Evolutionary conservation across 2,329 filamentous ascomycete genomes (phyloP), one percentile per base, ranked within the genome.

Genomic region (Fusarium siculi): DNA sequence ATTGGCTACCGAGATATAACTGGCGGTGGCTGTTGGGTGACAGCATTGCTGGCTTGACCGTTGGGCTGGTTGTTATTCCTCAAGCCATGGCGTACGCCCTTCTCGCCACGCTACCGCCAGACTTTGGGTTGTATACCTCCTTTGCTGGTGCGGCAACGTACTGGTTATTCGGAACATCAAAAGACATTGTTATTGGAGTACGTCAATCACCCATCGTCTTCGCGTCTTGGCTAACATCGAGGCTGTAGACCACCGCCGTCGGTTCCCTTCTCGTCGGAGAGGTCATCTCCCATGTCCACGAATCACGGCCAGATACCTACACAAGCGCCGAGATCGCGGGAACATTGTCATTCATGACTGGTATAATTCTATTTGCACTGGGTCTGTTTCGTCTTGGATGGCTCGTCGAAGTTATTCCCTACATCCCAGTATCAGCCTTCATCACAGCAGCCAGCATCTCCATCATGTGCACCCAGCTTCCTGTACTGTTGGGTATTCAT

Each of bases 111-210:
- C 84, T 96, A 21, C 85, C 87, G 0, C 87, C 90, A 6, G 87
- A 94, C 74, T 95, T 89, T 76, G 93, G 93, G 40, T 84, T 96
- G 0, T 96, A 96, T 82, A 93, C 93, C 0, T 95, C 93, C 1
- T 96, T 96, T 78, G 93, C 94, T 80, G 93, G 93, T 55, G 92
- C 93, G 37, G 82, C 94, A 58, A 86, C 94, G 58, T 96, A 96
- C 82, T 95, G 93, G 93, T 88, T 94, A 64, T 95, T 95, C 78
- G 93, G 92, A 40, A 95, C 93, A 0, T 95, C 93, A 12, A 95
- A 95, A 78, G 93, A 96, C 80, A 95, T 96, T 79, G 94, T 93
- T 15, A 95, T 95, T 65, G 93, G 93, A 32, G 85, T 86, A 80
- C 43, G 84, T 18, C 19, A 3, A 2, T 16, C 30, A 3, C 9